phyloP scores from a whole-genome alignment of 768 basidiomycete species.

The Podaxis carcinomalis region DNA sequence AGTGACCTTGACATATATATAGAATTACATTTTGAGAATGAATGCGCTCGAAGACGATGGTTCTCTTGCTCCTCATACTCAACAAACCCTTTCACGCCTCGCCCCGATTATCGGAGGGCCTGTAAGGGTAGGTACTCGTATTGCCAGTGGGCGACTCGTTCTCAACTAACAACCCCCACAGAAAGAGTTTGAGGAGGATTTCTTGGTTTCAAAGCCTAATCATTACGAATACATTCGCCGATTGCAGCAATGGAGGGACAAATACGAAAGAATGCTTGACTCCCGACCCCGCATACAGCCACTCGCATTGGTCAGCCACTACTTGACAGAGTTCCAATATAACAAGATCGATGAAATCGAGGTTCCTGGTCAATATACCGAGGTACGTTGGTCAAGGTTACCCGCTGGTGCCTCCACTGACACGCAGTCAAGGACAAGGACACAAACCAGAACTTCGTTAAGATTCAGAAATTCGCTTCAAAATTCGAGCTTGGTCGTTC shows the following conservation, averaged over 20 bases:
- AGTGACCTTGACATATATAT: conserved; percentile 4
- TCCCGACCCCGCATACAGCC: conserved; percentile 78
- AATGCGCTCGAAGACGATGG: conserved; percentile 67
- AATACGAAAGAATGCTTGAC: conserved; percentile 82
- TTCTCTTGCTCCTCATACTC: conserved; percentile 48
- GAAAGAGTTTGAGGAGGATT: conserved; percentile 91
- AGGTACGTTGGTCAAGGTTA: conserved; percentile 46
- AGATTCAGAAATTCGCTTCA: conserved; percentile 86
- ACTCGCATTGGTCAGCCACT: conserved; percentile 84
- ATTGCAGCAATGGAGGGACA: conserved; percentile 91
- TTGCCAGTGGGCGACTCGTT: background rate
- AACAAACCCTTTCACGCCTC: conserved; percentile 56
- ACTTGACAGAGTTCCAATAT: conserved; percentile 96
- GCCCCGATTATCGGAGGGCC: conserved; percentile 51
- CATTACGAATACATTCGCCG: conserved; percentile 85
- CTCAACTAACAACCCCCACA: conserved; percentile 25
- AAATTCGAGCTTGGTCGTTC: conserved; percentile 89
- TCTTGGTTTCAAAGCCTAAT: conserved; percentile 72
- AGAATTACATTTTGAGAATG: conserved; percentile 73
- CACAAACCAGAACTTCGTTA: conserved; percentile 83
- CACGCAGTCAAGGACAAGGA: conserved; percentile 77
- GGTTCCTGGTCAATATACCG: conserved; percentile 97
- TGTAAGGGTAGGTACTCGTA: conserved; percentile 45
- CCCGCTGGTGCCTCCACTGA: background rate
- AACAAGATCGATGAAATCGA: conserved; percentile 97